Percentiles rank a stretch among this genome's conserved stretches.
Evolutionary conservation across 192 early-diverging fungal genomes (phyloP).

Genomic region (Borealophlyctis nickersoniae): DNA sequence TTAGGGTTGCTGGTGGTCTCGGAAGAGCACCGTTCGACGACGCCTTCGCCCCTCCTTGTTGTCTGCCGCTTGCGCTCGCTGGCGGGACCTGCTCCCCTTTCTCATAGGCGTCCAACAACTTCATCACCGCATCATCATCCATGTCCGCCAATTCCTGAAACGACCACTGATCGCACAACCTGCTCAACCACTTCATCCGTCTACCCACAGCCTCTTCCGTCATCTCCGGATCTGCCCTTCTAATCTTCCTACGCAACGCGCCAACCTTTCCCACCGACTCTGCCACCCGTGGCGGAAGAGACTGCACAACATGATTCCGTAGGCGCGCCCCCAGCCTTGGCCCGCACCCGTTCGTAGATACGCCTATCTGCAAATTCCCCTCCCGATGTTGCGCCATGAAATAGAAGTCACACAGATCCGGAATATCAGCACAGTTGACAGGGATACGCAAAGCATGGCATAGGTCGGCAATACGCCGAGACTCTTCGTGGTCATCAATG

Average conservation of each 20-base stretch:
- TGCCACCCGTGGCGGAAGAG: slow-evolving; percentile 17
- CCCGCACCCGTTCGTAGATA: slow-evolving; percentile 84
- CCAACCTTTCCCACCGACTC: slow-evolving; percentile 38
- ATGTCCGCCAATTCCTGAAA: slow-evolving; percentile 69
- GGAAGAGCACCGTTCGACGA: slow-evolving; percentile 14
- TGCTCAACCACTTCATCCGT: slow-evolving; percentile 81
- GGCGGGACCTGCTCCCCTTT: slow-evolving; percentile 21
- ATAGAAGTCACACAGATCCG: slow-evolving; percentile 88
- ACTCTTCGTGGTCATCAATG: slow-evolving; percentile 60
- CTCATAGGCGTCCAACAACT: slow-evolving; percentile 59
- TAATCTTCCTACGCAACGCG: slow-evolving; percentile 42
- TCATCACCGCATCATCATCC: slow-evolving; percentile 56
- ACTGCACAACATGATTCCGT: slow-evolving; percentile 56
- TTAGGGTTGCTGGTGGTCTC: neutral
- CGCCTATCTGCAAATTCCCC: slow-evolving; percentile 58
- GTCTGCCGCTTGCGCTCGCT: too few relatives aligned
- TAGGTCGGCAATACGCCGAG: slow-evolving; percentile 54
- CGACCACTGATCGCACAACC: slow-evolving; percentile 81
- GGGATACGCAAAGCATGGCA: slow-evolving; percentile 71
- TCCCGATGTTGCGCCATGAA: slow-evolving; percentile 76
- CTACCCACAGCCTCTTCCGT: slow-evolving; percentile 52
- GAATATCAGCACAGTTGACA: slow-evolving; percentile 90
- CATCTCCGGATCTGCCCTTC: slow-evolving; percentile 42
- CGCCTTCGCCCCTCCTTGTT: slow-evolving; percentile 10
- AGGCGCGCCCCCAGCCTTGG: slow-evolving; percentile 85